These are phyloP conservation scores for Talaromyces ruber DNA, from an alignment of 495 filamentous ascomycete genomes.

Conservation along the genomic window DNA sequence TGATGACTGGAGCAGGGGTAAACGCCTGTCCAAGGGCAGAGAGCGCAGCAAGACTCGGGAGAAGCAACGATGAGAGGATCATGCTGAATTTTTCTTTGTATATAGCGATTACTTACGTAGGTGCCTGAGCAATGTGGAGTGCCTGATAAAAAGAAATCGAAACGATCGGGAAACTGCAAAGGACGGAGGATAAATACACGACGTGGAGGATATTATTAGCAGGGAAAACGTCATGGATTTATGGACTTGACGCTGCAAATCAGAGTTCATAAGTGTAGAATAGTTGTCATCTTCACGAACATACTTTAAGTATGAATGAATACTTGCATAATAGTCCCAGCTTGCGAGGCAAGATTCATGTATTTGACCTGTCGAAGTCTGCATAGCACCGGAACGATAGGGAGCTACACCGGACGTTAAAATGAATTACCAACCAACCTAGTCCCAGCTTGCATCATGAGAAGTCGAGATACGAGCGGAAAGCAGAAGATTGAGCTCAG, in stretches of 20 bases:
- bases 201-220: background rate
- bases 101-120: background rate
- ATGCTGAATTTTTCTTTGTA: too few relatives aligned
- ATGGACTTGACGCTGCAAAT: background rate
- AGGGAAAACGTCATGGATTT: background rate
- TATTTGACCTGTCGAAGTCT: too few relatives aligned
- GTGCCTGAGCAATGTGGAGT: background rate
- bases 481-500: background rate
- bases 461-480: background rate
- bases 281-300: too few relatives aligned
- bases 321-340: background rate
- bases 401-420: too few relatives aligned
- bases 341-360: too few relatives aligned
- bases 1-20: conserved; percentile 47
- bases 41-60: background rate
- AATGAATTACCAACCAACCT: too few relatives aligned
- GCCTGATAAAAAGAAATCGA: background rate
- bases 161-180: background rate
- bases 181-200: background rate
- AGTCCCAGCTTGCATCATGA: background rate
- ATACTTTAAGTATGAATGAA: background rate
- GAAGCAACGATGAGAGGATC: background rate
- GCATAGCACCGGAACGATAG: too few relatives aligned
- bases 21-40: conserved; percentile 14
- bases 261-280: background rate